Conservation (phyloP, 331 rosid species). For the Stylosanthes scabra region DNA sequence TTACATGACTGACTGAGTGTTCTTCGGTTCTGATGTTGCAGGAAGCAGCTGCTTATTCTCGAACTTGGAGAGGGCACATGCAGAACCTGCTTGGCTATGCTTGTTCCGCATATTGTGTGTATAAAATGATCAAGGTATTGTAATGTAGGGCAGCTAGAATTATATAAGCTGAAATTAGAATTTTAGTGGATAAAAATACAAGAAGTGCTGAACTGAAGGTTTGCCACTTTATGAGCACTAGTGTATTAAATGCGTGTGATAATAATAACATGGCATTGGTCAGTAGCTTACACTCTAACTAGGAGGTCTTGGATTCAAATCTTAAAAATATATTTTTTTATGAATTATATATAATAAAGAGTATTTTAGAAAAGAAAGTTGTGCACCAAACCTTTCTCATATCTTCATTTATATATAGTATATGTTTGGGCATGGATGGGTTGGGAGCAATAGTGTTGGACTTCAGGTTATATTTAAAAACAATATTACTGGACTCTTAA, state of each 20-base stretch:
- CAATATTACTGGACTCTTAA: constrained; percentile 4
- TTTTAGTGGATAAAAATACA: constrained; percentile 11
- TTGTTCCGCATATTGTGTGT: constrained; percentile 95
- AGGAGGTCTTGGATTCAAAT: too few relatives aligned
- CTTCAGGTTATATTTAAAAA: constrained; percentile 7
- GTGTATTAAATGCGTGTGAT: too few relatives aligned
- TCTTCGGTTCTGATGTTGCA: constrained; percentile 48
- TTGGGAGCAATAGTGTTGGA: constrained; percentile 25
- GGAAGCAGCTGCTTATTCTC: constrained; percentile 87
- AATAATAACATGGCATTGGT: too few relatives aligned
- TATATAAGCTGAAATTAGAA: constrained; percentile 11
- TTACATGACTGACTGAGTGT: constrained; percentile 9
- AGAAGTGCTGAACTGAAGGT: constrained; percentile 26
- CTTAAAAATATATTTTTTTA: too few relatives aligned
- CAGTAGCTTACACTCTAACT: too few relatives aligned
- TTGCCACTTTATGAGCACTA: not conserved
- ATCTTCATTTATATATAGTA: too few relatives aligned
- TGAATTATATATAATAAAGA: too few relatives aligned
- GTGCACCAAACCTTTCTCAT: too few relatives aligned
- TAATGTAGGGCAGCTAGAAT: constrained; percentile 17
- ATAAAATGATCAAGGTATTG: constrained; percentile 94
- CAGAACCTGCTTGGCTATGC: constrained; percentile 98
- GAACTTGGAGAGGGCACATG: constrained; percentile 96
- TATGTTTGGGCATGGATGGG: constrained; percentile 7
- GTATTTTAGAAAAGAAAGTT: too few relatives aligned